Conservation (phyloP, 179 eudicot species). For the Silene noctiflora region DNA sequence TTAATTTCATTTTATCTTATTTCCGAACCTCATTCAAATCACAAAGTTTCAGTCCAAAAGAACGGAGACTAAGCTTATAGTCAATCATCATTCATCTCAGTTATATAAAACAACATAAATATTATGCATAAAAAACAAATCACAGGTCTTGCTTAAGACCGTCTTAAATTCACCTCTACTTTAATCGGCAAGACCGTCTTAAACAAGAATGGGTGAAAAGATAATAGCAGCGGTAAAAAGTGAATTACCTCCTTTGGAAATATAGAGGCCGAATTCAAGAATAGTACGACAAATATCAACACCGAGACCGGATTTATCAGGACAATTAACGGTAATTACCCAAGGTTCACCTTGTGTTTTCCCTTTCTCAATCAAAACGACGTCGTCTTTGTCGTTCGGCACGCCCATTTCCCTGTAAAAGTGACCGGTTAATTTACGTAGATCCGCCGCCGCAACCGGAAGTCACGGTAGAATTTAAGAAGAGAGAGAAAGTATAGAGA, state of each 20-base stretch:
- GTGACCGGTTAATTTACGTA: background rate
- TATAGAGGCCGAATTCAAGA: slow-evolving; percentile 65
- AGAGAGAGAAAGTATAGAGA: background rate
- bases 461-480: background rate
- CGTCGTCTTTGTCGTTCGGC: slow-evolving; percentile 42
- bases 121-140: background rate
- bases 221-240: background rate
- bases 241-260: slow-evolving; percentile 54
- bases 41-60: no score
- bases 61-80: background rate
- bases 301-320: slow-evolving; percentile 68
- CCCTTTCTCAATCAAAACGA: slow-evolving; percentile 54
- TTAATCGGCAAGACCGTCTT: background rate
- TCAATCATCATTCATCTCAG: background rate
- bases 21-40: no score
- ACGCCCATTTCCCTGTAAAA: slow-evolving; percentile 30
- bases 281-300: slow-evolving; percentile 67
- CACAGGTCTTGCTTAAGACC: no score
- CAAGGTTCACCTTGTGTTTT: slow-evolving; percentile 51
- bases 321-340: slow-evolving; percentile 76
- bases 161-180: no score
- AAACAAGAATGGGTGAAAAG: background rate
- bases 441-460: slow-evolving; percentile 12
- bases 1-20: no score
- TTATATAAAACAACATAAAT: background rate